Evolutionary conservation across 192 early-diverging fungal genomes (phyloP), one percentile per base, ranked within the genome.

Genomic region (Backusella australiensis): DNA sequence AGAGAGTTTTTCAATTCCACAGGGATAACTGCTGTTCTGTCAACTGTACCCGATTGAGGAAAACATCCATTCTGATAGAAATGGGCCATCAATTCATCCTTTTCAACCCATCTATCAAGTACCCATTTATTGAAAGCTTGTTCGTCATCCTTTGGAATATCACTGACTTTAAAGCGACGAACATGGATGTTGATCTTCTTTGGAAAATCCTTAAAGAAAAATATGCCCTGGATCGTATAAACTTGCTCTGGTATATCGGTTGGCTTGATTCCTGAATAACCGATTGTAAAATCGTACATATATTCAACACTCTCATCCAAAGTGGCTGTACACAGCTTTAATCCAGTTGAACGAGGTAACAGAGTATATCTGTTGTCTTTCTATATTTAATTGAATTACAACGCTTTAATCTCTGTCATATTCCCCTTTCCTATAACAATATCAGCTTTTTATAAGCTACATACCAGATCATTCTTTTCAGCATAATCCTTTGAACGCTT

Each of bases 201-300:
- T 29, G 96, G 97, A 63, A 91, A 93, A 7, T 85, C 78, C 11
- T 90, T 81, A 63, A 90, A 83, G 44, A 95, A 86, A 65, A 94
- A 98, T 74, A 94, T 89, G 69, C 90, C 86, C 74, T 89, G 86
- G 3, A 97, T 79, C 1, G 91, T 93, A 72, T 96, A 96, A 72
- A 91, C 85, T 56, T 97, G 90, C 74, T 96, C 94, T 14, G 78
- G 78, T 32, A 93, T 91, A 72, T 95, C 87, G 12, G 87, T 92
- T 35, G 83, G 78, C 17, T 81, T 81, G 19, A 97, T 80, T 1
- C 95, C 94, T 73, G 91, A 88, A 77, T 96, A 96, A 8, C 94
- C 98, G 15, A 99, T 88, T 3, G 98, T 96, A 11, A 96, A 73
- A 79, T 99, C 96, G 74, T 93, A 96, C 21, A 99, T 44, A 73